A percentile compares a stretch with the other conserved stretches of the same genome.
Conservation (phyloP, 495 filamentous ascomycete species). For the Penicillium mononematosum region DNA sequence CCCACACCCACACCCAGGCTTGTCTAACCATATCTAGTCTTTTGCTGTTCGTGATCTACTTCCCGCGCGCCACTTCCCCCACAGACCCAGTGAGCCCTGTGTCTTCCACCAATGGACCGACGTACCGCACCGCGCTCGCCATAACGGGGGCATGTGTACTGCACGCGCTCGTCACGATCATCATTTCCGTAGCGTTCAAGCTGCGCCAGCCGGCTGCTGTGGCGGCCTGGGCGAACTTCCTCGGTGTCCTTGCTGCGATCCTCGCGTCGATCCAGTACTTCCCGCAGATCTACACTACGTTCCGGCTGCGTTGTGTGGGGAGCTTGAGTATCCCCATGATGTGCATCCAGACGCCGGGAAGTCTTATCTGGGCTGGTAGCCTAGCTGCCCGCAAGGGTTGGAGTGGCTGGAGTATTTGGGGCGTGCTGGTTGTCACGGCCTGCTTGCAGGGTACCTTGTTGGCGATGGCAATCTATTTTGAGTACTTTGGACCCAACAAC, state of each 20-base stretch:
- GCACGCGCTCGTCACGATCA: slow-evolving; percentile 66
- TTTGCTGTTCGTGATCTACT: slow-evolving; percentile 82
- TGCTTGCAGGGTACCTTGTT: slow-evolving; percentile 81
- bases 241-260: slow-evolving; percentile 74
- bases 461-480: slow-evolving; percentile 76
- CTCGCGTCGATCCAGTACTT: slow-evolving; percentile 88
- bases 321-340: slow-evolving; percentile 97
- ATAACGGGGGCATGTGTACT: slow-evolving; percentile 67
- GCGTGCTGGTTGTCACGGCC: slow-evolving; percentile 81
- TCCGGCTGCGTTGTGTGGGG: slow-evolving; percentile 74
- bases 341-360: slow-evolving; percentile 94
- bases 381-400: slow-evolving; percentile 74
- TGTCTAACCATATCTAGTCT: slow-evolving; percentile 50
- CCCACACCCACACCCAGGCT: not conserved
- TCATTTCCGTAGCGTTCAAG: slow-evolving; percentile 63
- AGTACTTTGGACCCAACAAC: slow-evolving; percentile 47
- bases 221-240: slow-evolving; percentile 73
- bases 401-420: slow-evolving; percentile 94
- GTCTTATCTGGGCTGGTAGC: slow-evolving; percentile 84
- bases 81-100: slow-evolving; percentile 28
- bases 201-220: slow-evolving; percentile 57
- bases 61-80: slow-evolving; percentile 62
- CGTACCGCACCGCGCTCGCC: slow-evolving; percentile 70
- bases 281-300: slow-evolving; percentile 91
- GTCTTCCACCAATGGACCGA: slow-evolving; percentile 44